Evolutionary conservation across 2,329 filamentous ascomycete species (phyloP).

Genomic region (Ophiocordyceps camponoti-saundersi): DNA sequence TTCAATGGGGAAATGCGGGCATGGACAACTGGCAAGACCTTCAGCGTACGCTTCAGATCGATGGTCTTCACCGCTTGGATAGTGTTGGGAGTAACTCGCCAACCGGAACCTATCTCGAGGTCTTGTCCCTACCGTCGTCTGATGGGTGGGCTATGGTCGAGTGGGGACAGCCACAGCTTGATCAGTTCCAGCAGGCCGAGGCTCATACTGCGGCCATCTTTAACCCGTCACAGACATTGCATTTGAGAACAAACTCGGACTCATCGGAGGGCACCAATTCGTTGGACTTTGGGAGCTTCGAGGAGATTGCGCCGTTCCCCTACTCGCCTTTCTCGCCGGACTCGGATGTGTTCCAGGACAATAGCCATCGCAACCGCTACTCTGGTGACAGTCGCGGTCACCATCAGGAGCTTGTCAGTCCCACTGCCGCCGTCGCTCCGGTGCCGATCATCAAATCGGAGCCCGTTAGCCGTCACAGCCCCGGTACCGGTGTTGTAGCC

Average conservation of each 20-base stretch:
- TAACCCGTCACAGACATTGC: slow-evolving; percentile 80
- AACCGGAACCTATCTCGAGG: slow-evolving; percentile 53
- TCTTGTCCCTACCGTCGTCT: slow-evolving; percentile 64
- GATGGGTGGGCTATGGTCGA: slow-evolving; percentile 79
- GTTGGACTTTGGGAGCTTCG: slow-evolving; percentile 60
- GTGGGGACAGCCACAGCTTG: slow-evolving; percentile 47
- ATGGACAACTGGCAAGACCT: slow-evolving; percentile 72
- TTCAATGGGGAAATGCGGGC: slow-evolving; percentile 42
- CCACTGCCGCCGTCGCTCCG: slow-evolving; percentile 48
- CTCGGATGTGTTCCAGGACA: slow-evolving; percentile 58
- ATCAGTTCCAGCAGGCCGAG: slow-evolving; percentile 39
- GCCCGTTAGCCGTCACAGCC: slow-evolving; percentile 35
- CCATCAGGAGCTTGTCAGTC: slow-evolving; percentile 42
- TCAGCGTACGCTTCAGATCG: slow-evolving; percentile 40
- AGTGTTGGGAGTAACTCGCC: slow-evolving; percentile 28
- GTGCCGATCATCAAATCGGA: slow-evolving; percentile 46
- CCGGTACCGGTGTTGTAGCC: slow-evolving; percentile 42
- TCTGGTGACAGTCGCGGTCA: slow-evolving; percentile 35
- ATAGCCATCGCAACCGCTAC: slow-evolving; percentile 44
- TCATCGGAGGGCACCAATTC: slow-evolving; percentile 58
- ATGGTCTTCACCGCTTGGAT: slow-evolving; percentile 21
- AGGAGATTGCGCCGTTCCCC: slow-evolving; percentile 55
- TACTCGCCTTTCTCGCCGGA: slow-evolving; percentile 69
- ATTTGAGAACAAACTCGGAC: slow-evolving; percentile 74
- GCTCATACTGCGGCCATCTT: slow-evolving; percentile 54